A percentile compares a stretch with the other conserved stretches of the same genome.
These are phyloP conservation scores for Chytriomyces sp. DNA, from an alignment of 192 early-diverging fungal genomes.

Conservation along the genomic window DNA sequence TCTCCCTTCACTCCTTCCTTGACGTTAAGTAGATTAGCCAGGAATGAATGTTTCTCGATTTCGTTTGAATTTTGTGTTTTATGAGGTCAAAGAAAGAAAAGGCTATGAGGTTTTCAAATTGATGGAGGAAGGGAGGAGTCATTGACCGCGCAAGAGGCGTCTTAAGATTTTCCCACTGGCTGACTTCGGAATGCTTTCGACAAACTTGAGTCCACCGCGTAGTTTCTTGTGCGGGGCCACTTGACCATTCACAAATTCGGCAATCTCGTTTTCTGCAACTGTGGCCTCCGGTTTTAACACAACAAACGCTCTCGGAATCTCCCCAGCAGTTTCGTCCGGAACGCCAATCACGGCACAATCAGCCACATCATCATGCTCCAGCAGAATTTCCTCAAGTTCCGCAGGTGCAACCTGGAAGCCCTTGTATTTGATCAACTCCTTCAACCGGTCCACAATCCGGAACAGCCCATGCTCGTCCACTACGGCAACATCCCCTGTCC, in stretches of 20 bases:
- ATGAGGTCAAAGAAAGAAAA: too few relatives aligned
- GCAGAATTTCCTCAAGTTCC: slow-evolving; percentile 77
- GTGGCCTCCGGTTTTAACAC: slow-evolving; percentile 51
- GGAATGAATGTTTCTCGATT: too few relatives aligned
- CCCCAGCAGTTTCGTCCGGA: slow-evolving; percentile 49
- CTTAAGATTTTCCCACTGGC: slow-evolving; percentile 85
- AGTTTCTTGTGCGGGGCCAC: slow-evolving; percentile 77
- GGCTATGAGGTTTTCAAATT: too few relatives aligned
- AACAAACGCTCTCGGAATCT: slow-evolving; percentile 79
- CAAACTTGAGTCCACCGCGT: slow-evolving; percentile 73
- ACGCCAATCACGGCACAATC: slow-evolving; percentile 50
- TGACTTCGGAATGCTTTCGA: slow-evolving; percentile 74
- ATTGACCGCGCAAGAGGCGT: slow-evolving; percentile 60
- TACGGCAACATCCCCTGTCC: slow-evolving; percentile 78
- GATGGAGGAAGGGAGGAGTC: too few relatives aligned
- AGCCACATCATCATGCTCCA: slow-evolving; percentile 69
- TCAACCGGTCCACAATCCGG: slow-evolving; percentile 72
- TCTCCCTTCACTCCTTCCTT: too few relatives aligned
- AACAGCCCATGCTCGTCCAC: slow-evolving; percentile 67
- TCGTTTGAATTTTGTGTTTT: too few relatives aligned
- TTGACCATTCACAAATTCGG: slow-evolving; percentile 60
- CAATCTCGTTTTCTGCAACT: slow-evolving; percentile 50
- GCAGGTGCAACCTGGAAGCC: slow-evolving; percentile 83
- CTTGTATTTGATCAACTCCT: slow-evolving; percentile 95
- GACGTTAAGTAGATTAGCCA: too few relatives aligned